phyloP scores from a whole-genome alignment of 129 eudicot species.

The Erigeron canadensis region DNA sequence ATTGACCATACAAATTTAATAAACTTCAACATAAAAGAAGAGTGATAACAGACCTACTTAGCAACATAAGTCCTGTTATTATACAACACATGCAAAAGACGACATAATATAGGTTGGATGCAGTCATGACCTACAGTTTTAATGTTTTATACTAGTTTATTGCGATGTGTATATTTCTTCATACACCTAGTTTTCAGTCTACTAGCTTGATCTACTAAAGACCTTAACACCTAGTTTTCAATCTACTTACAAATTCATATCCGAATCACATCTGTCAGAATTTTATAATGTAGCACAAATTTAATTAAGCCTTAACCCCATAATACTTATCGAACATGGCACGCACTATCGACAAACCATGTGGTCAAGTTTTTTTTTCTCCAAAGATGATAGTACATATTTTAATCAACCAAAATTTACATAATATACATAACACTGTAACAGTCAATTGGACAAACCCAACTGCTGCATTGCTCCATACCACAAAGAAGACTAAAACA shows the following conservation, averaged over 20 bases:
- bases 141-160: not conserved
- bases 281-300: not conserved
- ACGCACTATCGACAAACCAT: not conserved
- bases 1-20: not conserved
- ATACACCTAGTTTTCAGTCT: not conserved
- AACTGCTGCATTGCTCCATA: no score
- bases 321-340: not conserved
- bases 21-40: not conserved
- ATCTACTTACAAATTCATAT: not conserved
- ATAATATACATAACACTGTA: no score
- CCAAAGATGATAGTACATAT: not conserved
- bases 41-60: not conserved
- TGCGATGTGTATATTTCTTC: not conserved
- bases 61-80: not conserved
- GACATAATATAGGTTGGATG: not conserved
- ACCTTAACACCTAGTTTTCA: not conserved
- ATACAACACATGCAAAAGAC: not conserved
- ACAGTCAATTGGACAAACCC: no score
- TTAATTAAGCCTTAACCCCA: not conserved
- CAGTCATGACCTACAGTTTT: not conserved
- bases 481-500: no score
- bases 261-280: slow-evolving; percentile 5
- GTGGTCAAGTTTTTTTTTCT: not conserved
- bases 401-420: no score
- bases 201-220: not conserved